Base-by-base conservation (phyloP, 352 stramenopile species). In the Globisporangium iwayamae region DNA sequence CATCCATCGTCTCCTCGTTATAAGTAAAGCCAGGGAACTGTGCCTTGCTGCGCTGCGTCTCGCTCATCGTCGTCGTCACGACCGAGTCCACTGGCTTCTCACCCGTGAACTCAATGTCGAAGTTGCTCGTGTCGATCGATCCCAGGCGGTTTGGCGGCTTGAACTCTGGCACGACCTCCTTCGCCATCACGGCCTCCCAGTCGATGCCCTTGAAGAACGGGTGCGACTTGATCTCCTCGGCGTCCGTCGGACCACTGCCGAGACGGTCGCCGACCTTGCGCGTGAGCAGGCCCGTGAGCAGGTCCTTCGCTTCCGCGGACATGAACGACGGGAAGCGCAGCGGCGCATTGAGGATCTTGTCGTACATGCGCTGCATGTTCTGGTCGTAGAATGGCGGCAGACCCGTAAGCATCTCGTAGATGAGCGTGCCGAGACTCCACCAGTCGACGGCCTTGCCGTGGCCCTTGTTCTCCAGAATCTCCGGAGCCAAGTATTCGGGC, bases 381-480 rank as follows among this genome's bases (percentile, higher is more conserved):
- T 96, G 86, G 78, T 97, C 91, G 77, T 97, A 98, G 73, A 97
- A 98, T 59, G 91, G 91, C 36, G 90, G 90, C 0, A 96, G 78
- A 50, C 91, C 91, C 60, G 85, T 96, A 55, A 97, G 84, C 87
- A 98, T 97, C 71, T 98, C 94, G 77, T 97, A 98, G 56, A 98
- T 91, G 55, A 98, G 83, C 62, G 90, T 98, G 36, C 96, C 94
- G 20, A 98, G 75, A 73, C 82, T 93, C 88, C 88, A 96, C 86
- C 86, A 96, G 71, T 96, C 88, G 41, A 96, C 88, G 45, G 73
- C 87, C 74, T 96, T 96, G 80, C 87, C 87, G 74, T 96, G 87
- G 11, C 89, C 88, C 75, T 97, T 95, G 79, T 98, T 98, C 69
- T 97, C 89, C 47, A 98, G 74, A 50, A 98, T 97, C 71, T 98